Evolutionary conservation across 805 yeast species (phyloP).

Genomic region (Wickerhamomyces bovis): DNA sequence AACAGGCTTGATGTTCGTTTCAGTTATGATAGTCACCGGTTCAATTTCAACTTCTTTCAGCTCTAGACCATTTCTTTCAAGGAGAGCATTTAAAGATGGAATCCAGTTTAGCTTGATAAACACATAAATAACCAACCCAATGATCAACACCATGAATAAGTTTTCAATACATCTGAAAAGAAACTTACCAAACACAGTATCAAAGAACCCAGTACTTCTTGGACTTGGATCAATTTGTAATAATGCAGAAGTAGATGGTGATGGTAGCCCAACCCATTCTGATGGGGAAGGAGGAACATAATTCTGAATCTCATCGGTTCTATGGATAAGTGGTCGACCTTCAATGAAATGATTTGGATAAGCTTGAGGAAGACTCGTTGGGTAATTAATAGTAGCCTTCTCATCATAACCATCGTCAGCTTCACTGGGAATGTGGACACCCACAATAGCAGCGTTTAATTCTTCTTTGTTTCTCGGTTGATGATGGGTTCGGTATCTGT

Average conservation of each 20-base stretch:
- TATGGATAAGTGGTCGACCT: constrained; percentile 9
- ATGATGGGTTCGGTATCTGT: constrained; percentile 37
- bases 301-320: constrained; percentile 9
- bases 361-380: constrained; percentile 16
- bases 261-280: constrained; percentile 14
- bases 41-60: constrained; percentile 19
- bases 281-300: constrained; percentile 14
- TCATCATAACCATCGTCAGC: constrained; percentile 8
- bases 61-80: constrained; percentile 29
- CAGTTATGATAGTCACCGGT: background rate
- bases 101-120: constrained; percentile 26
- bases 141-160: constrained; percentile 29
- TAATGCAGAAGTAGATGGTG: constrained; percentile 13
- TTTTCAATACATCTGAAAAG: constrained; percentile 34
- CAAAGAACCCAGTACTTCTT: constrained; percentile 13
- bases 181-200: constrained; percentile 25
- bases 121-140: constrained; percentile 21
- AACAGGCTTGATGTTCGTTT: constrained; percentile 11
- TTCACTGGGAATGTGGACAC: constrained; percentile 37
- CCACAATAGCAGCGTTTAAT: constrained; percentile 38
- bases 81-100: constrained; percentile 26
- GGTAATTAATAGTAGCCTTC: constrained; percentile 14
- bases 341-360: constrained; percentile 10
- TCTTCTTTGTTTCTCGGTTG: constrained; percentile 32
- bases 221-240: constrained; percentile 24